Conservation (phyloP, 1,139 yeast species). For the Nakaseomyces nivariensis region DNA sequence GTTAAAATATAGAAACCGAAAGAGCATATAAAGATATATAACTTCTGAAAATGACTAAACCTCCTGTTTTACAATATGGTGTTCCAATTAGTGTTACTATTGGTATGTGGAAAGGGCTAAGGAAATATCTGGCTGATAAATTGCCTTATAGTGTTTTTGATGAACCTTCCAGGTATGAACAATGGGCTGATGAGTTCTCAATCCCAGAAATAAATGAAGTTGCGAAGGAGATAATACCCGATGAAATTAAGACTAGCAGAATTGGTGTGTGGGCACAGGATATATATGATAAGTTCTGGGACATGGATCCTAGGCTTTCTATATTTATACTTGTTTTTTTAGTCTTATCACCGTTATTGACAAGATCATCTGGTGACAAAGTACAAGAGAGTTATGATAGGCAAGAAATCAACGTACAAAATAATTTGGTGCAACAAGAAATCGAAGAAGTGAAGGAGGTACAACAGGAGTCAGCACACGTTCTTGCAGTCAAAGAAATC, state of each 20-base stretch:
- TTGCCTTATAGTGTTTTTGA: neutral
- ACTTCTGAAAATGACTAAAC: neutral
- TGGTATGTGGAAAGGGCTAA: conserved; percentile 1
- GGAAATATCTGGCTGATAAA: neutral
- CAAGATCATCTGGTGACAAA: neutral
- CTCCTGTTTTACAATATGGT: conserved; percentile 1
- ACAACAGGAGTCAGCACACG: neutral
- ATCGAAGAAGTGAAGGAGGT: neutral
- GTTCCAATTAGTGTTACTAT: conserved; percentile 1
- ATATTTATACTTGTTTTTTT: neutral
- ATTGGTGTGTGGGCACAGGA: neutral
- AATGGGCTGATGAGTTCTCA: neutral
- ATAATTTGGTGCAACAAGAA: no score
- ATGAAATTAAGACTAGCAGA: neutral
- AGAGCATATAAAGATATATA: neutral
- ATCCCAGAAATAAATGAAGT: neutral
- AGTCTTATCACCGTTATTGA: neutral
- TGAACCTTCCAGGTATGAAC: neutral
- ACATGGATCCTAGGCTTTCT: conserved; percentile 1
- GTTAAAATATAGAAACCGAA: no score
- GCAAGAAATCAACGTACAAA: neutral
- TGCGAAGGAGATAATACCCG: neutral
- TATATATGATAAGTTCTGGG: neutral
- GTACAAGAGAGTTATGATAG: neutral
- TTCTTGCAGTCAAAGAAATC: neutral